Base-by-base conservation (phyloP, 768 basidiomycete species). In the Psilocybe tampanensis region DNA sequence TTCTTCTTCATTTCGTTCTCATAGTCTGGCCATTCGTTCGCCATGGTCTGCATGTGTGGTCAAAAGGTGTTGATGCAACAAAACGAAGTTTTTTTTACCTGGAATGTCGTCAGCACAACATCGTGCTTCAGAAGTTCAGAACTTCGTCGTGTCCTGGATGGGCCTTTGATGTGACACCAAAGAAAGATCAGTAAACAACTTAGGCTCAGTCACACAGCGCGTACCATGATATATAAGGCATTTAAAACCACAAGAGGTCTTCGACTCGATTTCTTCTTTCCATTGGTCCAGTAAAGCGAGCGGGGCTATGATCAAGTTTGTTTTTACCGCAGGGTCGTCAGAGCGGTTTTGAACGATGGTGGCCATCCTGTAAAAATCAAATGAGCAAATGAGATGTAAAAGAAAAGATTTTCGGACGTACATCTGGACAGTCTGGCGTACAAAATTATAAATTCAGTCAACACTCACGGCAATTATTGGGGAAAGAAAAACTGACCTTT, bases 261-360 rank as follows among this genome's bases (percentile, higher is more conserved):
- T 83, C 44, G 77, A 74, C 65, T 87, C 83, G 26, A 84, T 80
- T 68, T 86, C 86, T 29, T 74, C 64, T 64, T 81, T 79, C 86
- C 86, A 87, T 58, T 92, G 90, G 47, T 83, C 78, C 11, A 91
- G 75, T 8, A 92, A 71, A 1, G 88, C 85, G 15, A 85, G 68
- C 7, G 86, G 87, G 1, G 86, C 85, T 22, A 92, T 67, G 54
- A 93, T 83, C 0, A 93, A 76, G 21, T 82, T 91, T 0, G 84
- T 83, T 69, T 87, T 88, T 69, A 80, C 75, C 19, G 66, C 67
- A 0, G 77, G 76, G 59, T 88, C 78, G 1, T 63, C 54, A 0
- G 86, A 79, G 7, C 66, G 73, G 64, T 90, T 88, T 52, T 74
- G 74, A 23, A 81, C 70, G 62, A 90, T 82, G 1, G 76, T 65